Percentiles rank a stretch among this genome's conserved stretches.
Conservation (phyloP, 768 basidiomycete genomes). For the Dendrothele bispora region DNA sequence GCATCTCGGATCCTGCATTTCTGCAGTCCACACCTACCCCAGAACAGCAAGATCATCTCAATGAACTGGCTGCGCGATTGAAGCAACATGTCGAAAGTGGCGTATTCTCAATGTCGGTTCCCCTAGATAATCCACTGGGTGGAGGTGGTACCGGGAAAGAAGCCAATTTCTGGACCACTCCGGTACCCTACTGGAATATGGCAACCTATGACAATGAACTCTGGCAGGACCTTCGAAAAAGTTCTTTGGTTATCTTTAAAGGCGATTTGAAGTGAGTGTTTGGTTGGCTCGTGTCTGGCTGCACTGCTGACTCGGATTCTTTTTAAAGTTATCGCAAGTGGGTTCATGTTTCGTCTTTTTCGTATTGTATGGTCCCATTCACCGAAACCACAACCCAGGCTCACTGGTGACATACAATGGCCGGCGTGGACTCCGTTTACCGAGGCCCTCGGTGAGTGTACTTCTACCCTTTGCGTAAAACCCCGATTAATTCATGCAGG, state of each 20-base stretch:
- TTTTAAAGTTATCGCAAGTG: conserved; percentile 77
- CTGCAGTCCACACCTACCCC: conserved; percentile 37
- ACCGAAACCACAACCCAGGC: conserved; percentile 40
- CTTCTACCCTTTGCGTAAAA: background rate
- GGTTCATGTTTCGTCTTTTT: conserved; percentile 20
- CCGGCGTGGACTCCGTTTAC: conserved; percentile 76
- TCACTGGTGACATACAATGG: conserved; percentile 90
- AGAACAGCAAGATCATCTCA: conserved; percentile 42
- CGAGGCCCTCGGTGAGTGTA: conserved; percentile 60
- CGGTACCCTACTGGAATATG: conserved; percentile 79
- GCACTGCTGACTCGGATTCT: background rate
- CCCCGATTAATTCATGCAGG: conserved; percentile 38
- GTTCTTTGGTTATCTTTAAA: conserved; percentile 84
- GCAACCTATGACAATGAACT: conserved; percentile 48
- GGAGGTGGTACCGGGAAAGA: conserved; percentile 23
- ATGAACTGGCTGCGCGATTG: conserved; percentile 71
- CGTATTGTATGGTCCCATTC: background rate
- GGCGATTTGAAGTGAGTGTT: conserved; percentile 85
- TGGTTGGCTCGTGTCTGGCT: background rate
- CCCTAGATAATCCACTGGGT: conserved; percentile 57
- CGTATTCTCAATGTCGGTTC: conserved; percentile 71
- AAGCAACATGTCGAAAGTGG: conserved; percentile 65
- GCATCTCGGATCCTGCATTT: conserved; percentile 62
- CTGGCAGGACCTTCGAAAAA: conserved; percentile 47
- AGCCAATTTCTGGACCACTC: conserved; percentile 71